phyloP scores from a whole-genome alignment of 2,329 filamentous ascomycete species.

The Talaromyces sp. region DNA sequence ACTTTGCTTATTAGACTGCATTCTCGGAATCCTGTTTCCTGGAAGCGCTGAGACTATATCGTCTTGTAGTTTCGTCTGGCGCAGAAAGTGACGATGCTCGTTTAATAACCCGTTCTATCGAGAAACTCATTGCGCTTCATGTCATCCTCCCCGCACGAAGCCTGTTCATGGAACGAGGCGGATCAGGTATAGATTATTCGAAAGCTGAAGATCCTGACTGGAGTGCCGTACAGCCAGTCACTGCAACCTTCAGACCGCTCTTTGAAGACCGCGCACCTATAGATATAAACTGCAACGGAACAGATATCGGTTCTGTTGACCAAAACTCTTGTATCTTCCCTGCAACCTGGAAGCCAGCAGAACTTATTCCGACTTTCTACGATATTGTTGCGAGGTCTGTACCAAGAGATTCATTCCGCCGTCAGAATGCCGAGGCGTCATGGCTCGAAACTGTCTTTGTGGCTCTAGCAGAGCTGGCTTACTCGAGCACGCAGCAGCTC shows the following conservation, averaged over 20 bases:
- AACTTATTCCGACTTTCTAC: slow-evolving; percentile 42
- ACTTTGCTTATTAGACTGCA: slow-evolving; percentile 13
- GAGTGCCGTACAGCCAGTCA: slow-evolving; percentile 34
- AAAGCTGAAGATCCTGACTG: slow-evolving; percentile 31
- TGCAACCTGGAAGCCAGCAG: slow-evolving; percentile 29
- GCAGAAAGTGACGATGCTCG: slow-evolving; percentile 32
- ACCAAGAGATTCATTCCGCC: slow-evolving; percentile 41
- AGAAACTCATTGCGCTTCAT: slow-evolving; percentile 39
- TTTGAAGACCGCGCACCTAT: slow-evolving; percentile 26
- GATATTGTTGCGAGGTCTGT: slow-evolving; percentile 47
- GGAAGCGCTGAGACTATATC: slow-evolving; percentile 33
- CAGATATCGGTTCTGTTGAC: not conserved
- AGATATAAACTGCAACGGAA: slow-evolving; percentile 10
- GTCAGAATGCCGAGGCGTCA: slow-evolving; percentile 44
- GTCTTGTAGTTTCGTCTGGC: slow-evolving; percentile 26
- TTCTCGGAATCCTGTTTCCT: slow-evolving; percentile 35
- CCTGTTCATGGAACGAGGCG: slow-evolving; percentile 35
- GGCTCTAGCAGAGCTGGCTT: slow-evolving; percentile 39
- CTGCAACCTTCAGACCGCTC: slow-evolving; percentile 34
- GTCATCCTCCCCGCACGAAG: slow-evolving; percentile 40
- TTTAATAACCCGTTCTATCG: slow-evolving; percentile 32
- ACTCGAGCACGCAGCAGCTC: slow-evolving; percentile 32
- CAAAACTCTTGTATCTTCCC: slow-evolving; percentile 11
- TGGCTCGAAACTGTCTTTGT: slow-evolving; percentile 52
- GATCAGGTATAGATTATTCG: slow-evolving; percentile 34